These are phyloP conservation scores for Nemania bipapillata DNA, from an alignment of 2,329 filamentous ascomycete genomes.

Conservation along the genomic window DNA sequence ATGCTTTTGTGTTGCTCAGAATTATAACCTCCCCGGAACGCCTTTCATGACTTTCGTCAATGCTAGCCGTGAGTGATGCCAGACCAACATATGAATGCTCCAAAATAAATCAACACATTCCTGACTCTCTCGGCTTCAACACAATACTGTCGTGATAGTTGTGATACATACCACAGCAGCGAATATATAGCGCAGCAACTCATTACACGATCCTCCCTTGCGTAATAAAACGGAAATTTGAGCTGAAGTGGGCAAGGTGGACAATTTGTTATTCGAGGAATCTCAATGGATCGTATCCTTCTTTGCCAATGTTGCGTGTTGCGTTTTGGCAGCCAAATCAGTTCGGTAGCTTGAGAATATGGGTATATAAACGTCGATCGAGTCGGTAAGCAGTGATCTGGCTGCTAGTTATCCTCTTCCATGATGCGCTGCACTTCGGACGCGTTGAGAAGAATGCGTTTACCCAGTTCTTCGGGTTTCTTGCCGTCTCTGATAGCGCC, in stretches of 20 bases:
- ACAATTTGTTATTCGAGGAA: not conserved
- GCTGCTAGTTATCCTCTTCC: slow-evolving; percentile 46
- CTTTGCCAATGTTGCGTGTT: not conserved
- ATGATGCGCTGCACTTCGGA: slow-evolving; percentile 60
- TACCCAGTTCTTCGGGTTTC: slow-evolving; percentile 78
- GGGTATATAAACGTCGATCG: not conserved
- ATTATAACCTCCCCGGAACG: slow-evolving; percentile 29
- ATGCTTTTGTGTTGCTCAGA: slow-evolving; percentile 35
- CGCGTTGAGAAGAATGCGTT: slow-evolving; percentile 75
- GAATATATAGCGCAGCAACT: not conserved
- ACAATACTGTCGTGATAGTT: slow-evolving; percentile 5
- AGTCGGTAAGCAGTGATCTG: not conserved
- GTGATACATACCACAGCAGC: slow-evolving; percentile 15
- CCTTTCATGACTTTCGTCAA: slow-evolving; percentile 36
- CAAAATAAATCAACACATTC: slow-evolving; percentile 20
- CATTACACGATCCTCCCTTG: not conserved
- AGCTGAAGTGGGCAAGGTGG: not conserved
- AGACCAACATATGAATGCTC: slow-evolving; percentile 34
- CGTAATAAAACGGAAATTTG: not conserved
- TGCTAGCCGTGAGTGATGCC: slow-evolving; percentile 37
- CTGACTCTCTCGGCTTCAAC: not conserved
- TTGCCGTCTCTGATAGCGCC: slow-evolving; percentile 91
- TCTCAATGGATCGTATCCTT: not conserved
- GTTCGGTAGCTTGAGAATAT: not conserved
- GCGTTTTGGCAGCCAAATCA: not conserved